A percentile compares a stretch with the other conserved stretches of the same genome.
These are phyloP conservation scores for Xylaria sp. DNA, from an alignment of 2,329 filamentous ascomycete species.

Conservation along the genomic window DNA sequence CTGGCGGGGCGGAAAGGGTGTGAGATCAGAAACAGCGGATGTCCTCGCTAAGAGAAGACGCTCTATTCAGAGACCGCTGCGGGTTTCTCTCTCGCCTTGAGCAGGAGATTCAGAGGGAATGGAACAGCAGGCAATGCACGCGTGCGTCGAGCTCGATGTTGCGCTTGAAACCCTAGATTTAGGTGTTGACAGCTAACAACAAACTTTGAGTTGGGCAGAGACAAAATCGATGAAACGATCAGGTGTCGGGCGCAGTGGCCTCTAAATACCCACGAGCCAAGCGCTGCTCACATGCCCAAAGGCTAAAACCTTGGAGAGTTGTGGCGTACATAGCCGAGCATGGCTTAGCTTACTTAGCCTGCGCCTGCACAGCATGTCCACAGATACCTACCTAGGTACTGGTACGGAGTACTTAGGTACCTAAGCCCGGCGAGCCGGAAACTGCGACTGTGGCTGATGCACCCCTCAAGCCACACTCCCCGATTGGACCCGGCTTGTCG, in stretches of 20 bases:
- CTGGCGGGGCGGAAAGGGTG: slow-evolving; percentile 20
- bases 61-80: slow-evolving; percentile 8
- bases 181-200: slow-evolving; percentile 13
- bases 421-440: not conserved
- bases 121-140: slow-evolving; percentile 7
- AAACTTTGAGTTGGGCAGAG: slow-evolving; percentile 21
- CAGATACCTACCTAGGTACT: not conserved
- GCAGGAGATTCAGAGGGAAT: slow-evolving; percentile 3
- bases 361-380: not conserved
- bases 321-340: not conserved
- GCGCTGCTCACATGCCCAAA: too few species aligned
- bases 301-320: too few species aligned
- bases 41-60: slow-evolving; percentile 7
- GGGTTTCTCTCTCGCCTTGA: slow-evolving; percentile 14
- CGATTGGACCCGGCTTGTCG: slow-evolving; percentile 35
- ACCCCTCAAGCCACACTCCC: slow-evolving; percentile 28
- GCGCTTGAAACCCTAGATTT: slow-evolving; percentile 16
- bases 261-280: too few species aligned
- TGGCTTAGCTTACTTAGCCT: not conserved
- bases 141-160: slow-evolving; percentile 21
- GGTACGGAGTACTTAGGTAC: not conserved
- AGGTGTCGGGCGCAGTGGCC: not conserved
- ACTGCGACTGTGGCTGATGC: slow-evolving; percentile 9
- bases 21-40: slow-evolving; percentile 16
- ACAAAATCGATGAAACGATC: not conserved